phyloP scores from a whole-genome alignment of 2,329 filamentous ascomycete species.

The Mycosphaerella sp. region DNA sequence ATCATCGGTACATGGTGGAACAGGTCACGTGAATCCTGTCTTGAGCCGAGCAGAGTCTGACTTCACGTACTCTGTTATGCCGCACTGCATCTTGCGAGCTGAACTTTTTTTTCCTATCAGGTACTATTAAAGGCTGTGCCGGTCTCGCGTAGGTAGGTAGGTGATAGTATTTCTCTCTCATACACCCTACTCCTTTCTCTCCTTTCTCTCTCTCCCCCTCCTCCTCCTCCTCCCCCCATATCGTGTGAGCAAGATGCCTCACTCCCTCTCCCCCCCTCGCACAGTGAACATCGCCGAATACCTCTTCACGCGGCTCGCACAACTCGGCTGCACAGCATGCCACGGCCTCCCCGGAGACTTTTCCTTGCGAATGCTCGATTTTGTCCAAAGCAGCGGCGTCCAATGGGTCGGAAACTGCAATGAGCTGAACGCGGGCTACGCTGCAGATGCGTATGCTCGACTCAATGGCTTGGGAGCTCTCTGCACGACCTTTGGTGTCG shows the following conservation, averaged over 20 bases:
- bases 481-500: conserved; percentile 45
- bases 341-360: conserved; percentile 50
- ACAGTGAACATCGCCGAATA: conserved; percentile 16
- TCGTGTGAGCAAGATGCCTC: neutral
- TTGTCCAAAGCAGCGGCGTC: conserved; percentile 49
- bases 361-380: conserved; percentile 49
- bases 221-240: neutral
- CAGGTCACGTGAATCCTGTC: too few species aligned
- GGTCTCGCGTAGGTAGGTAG: too few species aligned
- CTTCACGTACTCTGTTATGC: too few species aligned
- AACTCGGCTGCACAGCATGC: conserved; percentile 12
- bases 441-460: conserved; percentile 44
- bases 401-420: conserved; percentile 58
- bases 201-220: neutral
- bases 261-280: neutral
- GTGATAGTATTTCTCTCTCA: too few species aligned
- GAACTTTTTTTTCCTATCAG: too few species aligned
- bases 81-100: too few species aligned
- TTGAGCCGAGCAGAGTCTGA: too few species aligned
- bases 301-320: conserved; percentile 14
- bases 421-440: conserved; percentile 51
- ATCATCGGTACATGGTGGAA: too few species aligned
- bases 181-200: neutral
- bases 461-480: conserved; percentile 44
- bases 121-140: too few species aligned